phyloP scores from a whole-genome alignment of 176 grass and related monocot genomes.

The Oryza coarctata region DNA sequence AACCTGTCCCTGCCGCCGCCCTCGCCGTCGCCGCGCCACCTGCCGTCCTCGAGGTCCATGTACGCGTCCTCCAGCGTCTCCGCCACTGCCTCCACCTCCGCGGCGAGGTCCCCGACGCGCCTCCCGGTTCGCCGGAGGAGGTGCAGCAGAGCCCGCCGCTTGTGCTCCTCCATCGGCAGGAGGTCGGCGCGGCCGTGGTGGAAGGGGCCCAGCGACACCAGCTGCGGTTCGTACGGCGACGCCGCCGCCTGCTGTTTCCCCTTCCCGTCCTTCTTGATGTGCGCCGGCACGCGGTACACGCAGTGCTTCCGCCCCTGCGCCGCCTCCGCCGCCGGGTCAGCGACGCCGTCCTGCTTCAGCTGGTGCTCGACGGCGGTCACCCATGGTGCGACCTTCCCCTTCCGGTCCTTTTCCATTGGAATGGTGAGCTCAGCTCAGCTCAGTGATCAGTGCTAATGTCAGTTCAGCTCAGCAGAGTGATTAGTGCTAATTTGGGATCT shows the following conservation, averaged over 20 bases:
- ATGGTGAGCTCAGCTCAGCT: neutral
- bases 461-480: neutral
- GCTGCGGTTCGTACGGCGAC: constrained; percentile 47
- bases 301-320: neutral
- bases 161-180: constrained; percentile 69
- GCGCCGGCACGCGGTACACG: neutral
- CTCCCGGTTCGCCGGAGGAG: constrained; percentile 26
- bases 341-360: neutral
- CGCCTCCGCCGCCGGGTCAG: neutral
- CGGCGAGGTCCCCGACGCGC: constrained; percentile 10
- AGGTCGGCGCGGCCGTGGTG: constrained; percentile 45
- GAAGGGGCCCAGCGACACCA: constrained; percentile 74
- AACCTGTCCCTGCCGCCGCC: constrained; percentile 31
- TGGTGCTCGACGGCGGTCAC: neutral
- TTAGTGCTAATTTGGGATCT: neutral
- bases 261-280: neutral
- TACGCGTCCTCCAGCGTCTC: constrained; percentile 38
- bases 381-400: neutral
- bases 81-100: constrained; percentile 12
- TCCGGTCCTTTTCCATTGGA: neutral
- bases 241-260: neutral
- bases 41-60: constrained; percentile 28
- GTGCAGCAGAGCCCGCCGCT: constrained; percentile 55
- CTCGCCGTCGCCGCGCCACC: constrained; percentile 19
- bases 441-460: neutral